Conservation (phyloP, 2,329 filamentous ascomycete genomes). For the Trichophyton schoenleinii region DNA sequence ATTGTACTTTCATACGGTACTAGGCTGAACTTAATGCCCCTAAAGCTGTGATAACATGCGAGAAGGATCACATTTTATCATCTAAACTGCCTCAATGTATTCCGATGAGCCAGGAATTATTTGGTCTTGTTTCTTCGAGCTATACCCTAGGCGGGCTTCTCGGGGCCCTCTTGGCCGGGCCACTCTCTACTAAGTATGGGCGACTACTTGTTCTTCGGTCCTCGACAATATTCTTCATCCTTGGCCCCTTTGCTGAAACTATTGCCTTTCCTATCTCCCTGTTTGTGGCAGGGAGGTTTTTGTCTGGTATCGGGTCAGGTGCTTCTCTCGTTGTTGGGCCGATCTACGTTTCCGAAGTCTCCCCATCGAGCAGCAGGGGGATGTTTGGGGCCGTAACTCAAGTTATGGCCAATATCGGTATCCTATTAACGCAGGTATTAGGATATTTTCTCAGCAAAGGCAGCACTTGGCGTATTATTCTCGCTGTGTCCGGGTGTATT, state of each 20-base stretch:
- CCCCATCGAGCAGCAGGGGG: conserved; percentile 60
- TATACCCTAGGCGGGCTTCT: conserved; percentile 82
- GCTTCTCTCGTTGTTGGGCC: conserved; percentile 86
- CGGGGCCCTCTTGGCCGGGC: conserved; percentile 69
- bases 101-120: conserved; percentile 67
- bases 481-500: conserved; percentile 59
- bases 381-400: conserved; percentile 76
- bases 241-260: conserved; percentile 66
- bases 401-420: conserved; percentile 85
- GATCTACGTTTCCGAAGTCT: conserved; percentile 85
- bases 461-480: conserved; percentile 68
- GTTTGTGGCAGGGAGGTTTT: conserved; percentile 60
- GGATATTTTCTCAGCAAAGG: conserved; percentile 79
- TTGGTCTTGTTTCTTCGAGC: conserved; percentile 76
- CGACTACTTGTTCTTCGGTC: conserved; percentile 62
- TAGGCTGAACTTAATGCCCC: conserved; percentile 92
- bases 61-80: conserved; percentile 43
- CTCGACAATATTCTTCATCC: conserved; percentile 62
- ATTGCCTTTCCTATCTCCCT: conserved; percentile 53
- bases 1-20: too few relatives aligned
- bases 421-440: conserved; percentile 67
- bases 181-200: conserved; percentile 64
- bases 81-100: conserved; percentile 57
- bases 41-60: conserved; percentile 84
- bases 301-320: conserved; percentile 75